phyloP scores from a whole-genome alignment of 441 rosid species.

The Erodium moschatum region DNA sequence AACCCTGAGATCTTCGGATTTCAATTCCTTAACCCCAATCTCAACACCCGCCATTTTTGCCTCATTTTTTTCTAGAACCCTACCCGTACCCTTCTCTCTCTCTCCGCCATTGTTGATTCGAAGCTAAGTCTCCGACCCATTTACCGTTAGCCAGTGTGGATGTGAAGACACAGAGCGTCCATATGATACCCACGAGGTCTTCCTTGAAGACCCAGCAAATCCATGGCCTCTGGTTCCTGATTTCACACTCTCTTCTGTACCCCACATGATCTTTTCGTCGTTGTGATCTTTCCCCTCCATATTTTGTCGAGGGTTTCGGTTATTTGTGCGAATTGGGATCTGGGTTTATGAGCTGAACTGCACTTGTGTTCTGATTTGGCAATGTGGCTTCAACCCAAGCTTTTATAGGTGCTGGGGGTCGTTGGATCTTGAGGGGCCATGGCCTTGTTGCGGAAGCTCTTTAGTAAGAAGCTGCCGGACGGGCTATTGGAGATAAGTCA shows the following conservation, averaged over 20 bases:
- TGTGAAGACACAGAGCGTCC: constrained; percentile 30
- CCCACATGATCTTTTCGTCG: constrained; percentile 16
- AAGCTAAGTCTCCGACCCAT: constrained; percentile 49
- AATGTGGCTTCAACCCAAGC: constrained; percentile 25
- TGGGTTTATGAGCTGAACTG: constrained; percentile 22
- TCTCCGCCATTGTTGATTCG: constrained; percentile 57
- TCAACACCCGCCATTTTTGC: not conserved
- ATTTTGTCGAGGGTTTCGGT: constrained; percentile 6
- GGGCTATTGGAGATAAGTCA: constrained; percentile 85
- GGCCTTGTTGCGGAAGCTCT: constrained; percentile 77
- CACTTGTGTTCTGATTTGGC: constrained; percentile 14
- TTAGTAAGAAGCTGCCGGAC: constrained; percentile 68
- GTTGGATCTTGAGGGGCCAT: constrained; percentile 23
- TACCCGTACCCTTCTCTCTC: constrained; percentile 11
- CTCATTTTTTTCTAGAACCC: constrained; percentile 17
- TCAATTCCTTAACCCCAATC: not conserved
- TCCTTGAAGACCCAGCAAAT: constrained; percentile 63
- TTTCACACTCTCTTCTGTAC: constrained; percentile 20
- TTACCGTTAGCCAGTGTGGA: constrained; percentile 33
- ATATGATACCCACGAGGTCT: constrained; percentile 29
- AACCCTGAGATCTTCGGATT: not conserved
- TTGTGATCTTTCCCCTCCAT: not conserved
- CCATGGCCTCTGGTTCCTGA: constrained; percentile 28
- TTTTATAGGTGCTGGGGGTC: not conserved
- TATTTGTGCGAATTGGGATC: constrained; percentile 15